Conservation (phyloP, 805 yeast species). For the Wickerhamomyces alni region DNA sequence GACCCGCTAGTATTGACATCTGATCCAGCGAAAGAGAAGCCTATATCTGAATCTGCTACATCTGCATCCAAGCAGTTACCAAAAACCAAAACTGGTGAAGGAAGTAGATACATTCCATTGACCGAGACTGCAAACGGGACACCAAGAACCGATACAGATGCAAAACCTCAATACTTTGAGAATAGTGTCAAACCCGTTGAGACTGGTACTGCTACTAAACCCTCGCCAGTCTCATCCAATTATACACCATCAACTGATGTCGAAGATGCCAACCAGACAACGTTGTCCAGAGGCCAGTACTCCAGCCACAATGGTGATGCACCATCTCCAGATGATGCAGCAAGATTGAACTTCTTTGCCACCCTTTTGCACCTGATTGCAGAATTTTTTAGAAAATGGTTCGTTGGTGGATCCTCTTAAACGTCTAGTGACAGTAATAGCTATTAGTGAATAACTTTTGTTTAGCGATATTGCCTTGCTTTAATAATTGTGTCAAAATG, state of each 20-base stretch:
- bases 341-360: conserved; percentile 15
- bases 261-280: not conserved
- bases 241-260: too few species aligned
- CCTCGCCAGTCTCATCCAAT: too few species aligned
- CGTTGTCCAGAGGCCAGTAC: not conserved
- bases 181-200: not conserved
- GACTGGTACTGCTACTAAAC: too few species aligned
- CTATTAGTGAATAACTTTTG: too few species aligned
- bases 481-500: too few species aligned
- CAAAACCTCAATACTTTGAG: not conserved
- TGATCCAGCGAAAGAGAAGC: not conserved
- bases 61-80: conserved; percentile 1
- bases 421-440: too few species aligned
- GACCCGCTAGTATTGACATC: not conserved
- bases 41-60: not conserved
- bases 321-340: not conserved
- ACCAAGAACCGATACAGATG: not conserved
- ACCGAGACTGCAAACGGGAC: conserved; percentile 1
- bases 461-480: too few species aligned
- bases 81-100: not conserved
- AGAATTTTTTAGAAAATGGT: conserved; percentile 21
- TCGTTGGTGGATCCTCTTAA: not conserved
- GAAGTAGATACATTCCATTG: not conserved
- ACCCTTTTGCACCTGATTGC: conserved; percentile 18
- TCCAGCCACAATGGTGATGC: not conserved